Evolutionary conservation across 2,329 filamentous ascomycete species (phyloP).

Genomic region (Colletotrichum trifolii): DNA sequence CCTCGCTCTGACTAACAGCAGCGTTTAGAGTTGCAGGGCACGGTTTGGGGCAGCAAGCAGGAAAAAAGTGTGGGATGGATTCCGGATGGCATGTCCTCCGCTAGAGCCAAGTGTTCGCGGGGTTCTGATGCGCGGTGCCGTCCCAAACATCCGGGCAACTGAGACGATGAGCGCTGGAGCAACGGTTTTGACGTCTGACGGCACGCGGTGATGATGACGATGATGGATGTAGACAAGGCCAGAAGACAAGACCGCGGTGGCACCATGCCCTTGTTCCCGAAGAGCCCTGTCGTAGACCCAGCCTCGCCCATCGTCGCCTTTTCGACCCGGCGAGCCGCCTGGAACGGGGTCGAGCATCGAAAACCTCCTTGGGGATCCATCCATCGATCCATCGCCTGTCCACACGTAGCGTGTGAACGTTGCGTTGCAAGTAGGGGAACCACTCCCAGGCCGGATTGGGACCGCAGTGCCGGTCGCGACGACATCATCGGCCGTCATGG

Average conservation of each 20-base stretch:
- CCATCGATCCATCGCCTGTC: too few relatives aligned
- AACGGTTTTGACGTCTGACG: too few relatives aligned
- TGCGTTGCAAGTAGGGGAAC: not conserved
- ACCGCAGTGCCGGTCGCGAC: constrained; percentile 27
- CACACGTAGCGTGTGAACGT: too few relatives aligned
- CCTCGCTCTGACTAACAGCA: constrained; percentile 1
- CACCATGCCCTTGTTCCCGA: too few relatives aligned
- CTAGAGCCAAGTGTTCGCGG: constrained; percentile 37
- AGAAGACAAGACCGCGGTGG: too few relatives aligned
- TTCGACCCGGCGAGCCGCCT: not conserved
- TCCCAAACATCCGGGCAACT: not conserved
- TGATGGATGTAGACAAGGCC: too few relatives aligned
- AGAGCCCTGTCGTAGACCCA: too few relatives aligned
- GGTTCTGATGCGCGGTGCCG: not conserved
- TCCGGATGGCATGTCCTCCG: constrained; percentile 34
- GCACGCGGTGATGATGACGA: too few relatives aligned
- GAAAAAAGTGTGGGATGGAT: too few relatives aligned
- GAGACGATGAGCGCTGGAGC: not conserved
- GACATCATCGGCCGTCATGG: constrained; percentile 36
- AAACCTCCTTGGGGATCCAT: not conserved
- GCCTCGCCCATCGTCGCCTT: too few relatives aligned
- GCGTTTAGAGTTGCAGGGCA: constrained; percentile 15
- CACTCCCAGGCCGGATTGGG: not conserved
- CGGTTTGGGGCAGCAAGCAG: constrained; percentile 7
- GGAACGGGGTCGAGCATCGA: not conserved